Evolutionary conservation across 2,329 filamentous ascomycete genomes (phyloP).

Genomic region (Aspergillus ibericus): DNA sequence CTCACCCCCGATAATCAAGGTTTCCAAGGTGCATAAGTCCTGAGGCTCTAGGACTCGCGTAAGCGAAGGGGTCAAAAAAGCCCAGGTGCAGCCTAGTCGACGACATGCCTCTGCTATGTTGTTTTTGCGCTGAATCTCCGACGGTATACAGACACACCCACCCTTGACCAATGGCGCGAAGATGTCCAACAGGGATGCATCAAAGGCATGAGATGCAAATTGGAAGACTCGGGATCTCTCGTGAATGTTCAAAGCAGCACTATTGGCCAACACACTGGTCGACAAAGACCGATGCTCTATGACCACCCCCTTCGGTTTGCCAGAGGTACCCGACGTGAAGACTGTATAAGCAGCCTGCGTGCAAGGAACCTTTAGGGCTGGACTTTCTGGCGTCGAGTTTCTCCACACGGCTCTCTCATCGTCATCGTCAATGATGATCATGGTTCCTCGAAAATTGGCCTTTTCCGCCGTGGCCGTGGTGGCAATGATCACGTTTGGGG

Average conservation of each 20-base stretch:
- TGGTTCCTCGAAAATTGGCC: too few species aligned
- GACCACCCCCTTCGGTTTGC: constrained; percentile 53
- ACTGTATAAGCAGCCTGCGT: too few species aligned
- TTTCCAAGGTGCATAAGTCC: not conserved
- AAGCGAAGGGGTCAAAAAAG: constrained; percentile 11
- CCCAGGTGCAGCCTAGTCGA: constrained; percentile 1
- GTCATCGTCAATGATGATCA: too few species aligned
- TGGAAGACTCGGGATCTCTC: constrained; percentile 44
- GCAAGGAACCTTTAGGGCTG: too few species aligned
- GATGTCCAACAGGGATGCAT: constrained; percentile 33
- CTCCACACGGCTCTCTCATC: too few species aligned
- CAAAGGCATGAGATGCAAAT: constrained; percentile 38
- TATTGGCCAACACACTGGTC: constrained; percentile 52
- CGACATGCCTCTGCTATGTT: constrained; percentile 48
- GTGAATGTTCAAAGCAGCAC: constrained; percentile 43
- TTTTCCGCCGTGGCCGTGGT: too few species aligned
- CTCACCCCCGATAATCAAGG: constrained; percentile 5
- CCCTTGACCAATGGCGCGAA: constrained; percentile 19
- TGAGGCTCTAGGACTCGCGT: not conserved
- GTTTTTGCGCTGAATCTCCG: constrained; percentile 42
- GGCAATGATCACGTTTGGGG: too few species aligned
- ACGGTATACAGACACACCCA: constrained; percentile 48
- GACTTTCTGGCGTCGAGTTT: too few species aligned
- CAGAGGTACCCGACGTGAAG: constrained; percentile 44
- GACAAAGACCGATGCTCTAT: constrained; percentile 58